Evolutionary conservation across 768 basidiomycete species (phyloP), one percentile per base, ranked within the genome.

Genomic region (Podaxis rugospora): DNA sequence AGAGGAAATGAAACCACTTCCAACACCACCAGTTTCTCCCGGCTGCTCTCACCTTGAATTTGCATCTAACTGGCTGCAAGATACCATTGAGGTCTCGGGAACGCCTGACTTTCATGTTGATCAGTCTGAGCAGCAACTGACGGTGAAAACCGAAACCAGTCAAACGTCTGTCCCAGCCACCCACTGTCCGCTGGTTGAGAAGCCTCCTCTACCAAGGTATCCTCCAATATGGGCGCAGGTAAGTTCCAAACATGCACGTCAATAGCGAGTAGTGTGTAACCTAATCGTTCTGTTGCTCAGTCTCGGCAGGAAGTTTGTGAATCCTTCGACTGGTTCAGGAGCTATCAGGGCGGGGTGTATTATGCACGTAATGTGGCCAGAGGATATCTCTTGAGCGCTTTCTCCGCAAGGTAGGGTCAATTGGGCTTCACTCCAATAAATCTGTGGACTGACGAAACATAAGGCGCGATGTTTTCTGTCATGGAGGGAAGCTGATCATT

Each of bases 241-340:
- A 65, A 65, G 67, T 52, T 49, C 27, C 16, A 57, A n/a, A 3
- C n/a, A 7, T 32, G 35, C 32, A 44, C 27, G 25, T 35, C 32
- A 32, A 28, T 25, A 10, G 25, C 7, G 46, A 7, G 54, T 40
- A 21, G 42, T 47, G 50, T 23, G 52, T 44, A 16, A 23, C 62
- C 28, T 66, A 10, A 64, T 39, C 23, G 32, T 25, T 64, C 47
- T 14, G 18, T 53, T 57, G 21, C 32, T 25, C 39, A 92, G 90
- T 88, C 90, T 25, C 84, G 92, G 44, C 90, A 92, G 73, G 92
- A 93, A 73, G 80, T 93, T 1, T 93, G 92, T 74, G 92, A 93
- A 70, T 82, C 87, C 4, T 84, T 88, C 51, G 84, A 86, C 21
- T 87, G 84, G 80, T 90, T 89, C 70, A 77, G 83, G 35, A 86